Evolutionary conservation across 192 early-diverging fungal species (phyloP), one percentile per base, ranked within the genome.

Genomic region (Coemansia sp.): DNA sequence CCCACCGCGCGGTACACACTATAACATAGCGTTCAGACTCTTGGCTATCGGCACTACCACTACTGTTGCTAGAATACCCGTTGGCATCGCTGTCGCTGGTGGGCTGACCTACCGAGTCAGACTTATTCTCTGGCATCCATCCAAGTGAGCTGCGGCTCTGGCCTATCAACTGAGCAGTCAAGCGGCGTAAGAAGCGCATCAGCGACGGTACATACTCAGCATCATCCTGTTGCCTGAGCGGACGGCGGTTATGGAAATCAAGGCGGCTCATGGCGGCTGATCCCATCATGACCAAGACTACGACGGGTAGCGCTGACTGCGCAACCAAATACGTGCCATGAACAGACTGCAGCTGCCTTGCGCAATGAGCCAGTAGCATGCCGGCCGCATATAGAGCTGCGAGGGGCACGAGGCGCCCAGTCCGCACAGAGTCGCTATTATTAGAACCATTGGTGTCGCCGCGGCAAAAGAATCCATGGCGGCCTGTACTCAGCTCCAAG

Each of bases 261-360:
- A 19, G 19, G 46, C 6, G 21, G 46, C n/a, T 19, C 19, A 14
- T 11, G 9, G 68, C 29, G 13, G 59, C 7, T 34, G 29, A 35
- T 33, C 60, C 37, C 44, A 59, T 24, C 53, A 68, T 57, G 41
- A 39, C 41, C 34, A 69, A n/a, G 6, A 69, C 66, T 11, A 72
- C 56, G 13, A 63, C 8, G 11, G 78, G 78, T 45, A 73, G 51
- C 36, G 66, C 31, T 11, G 69, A 60, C 67, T 75, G 73, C 0
- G 46, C 39, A 11, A 67, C 51, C 59, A 72, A 70, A 48, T 46
- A 66, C 6, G 73, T 67, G 48, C 78, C 78, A 36, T 76, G 73
- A 19, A 69, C 67, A 1, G 73, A 70, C 45, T 67, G 65, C 2
- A 62, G 3, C 41, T 51, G 35, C 31, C 66, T 50, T 2, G 73